These are phyloP conservation scores for Drosera capensis DNA, from an alignment of 148 eudicot species.

Conservation along the genomic window DNA sequence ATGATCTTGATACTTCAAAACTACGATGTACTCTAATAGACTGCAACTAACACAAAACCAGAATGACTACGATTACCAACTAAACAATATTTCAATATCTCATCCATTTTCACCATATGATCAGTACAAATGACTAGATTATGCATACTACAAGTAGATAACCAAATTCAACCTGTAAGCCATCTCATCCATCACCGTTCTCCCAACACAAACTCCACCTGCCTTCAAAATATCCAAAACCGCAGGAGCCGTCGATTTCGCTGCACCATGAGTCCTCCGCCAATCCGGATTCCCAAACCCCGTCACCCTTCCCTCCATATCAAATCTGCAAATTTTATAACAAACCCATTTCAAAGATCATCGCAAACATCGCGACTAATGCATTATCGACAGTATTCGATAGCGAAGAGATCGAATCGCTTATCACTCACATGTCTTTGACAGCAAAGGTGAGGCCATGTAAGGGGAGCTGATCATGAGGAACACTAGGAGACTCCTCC, in stretches of 20 bases:
- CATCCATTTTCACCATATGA: neutral
- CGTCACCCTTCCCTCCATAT: constrained; percentile 52
- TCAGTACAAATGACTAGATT: neutral
- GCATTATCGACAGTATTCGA: neutral
- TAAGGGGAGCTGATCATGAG: constrained; percentile 40
- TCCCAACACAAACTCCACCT: constrained; percentile 82
- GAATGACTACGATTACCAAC: too few relatives aligned
- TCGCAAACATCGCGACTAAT: neutral
- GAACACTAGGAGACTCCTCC: too few relatives aligned
- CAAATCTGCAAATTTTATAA: constrained; percentile 58
- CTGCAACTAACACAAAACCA: too few relatives aligned
- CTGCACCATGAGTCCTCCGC: constrained; percentile 58
- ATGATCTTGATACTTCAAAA: neutral
- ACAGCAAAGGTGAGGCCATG: constrained; percentile 70
- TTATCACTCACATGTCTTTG: constrained; percentile 58
- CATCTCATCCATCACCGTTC: constrained; percentile 95
- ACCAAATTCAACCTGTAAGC: constrained; percentile 49
- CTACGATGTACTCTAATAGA: too few relatives aligned
- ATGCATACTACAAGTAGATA: constrained; percentile 1
- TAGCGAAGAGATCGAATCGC: neutral
- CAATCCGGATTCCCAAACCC: constrained; percentile 80
- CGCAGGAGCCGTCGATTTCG: constrained; percentile 53
- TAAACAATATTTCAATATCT: too few relatives aligned
- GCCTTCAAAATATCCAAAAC: constrained; percentile 41
- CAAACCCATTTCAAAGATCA: neutral